phyloP scores from a whole-genome alignment of 192 early-diverging fungal species.

The Chytriomyces sp. region DNA sequence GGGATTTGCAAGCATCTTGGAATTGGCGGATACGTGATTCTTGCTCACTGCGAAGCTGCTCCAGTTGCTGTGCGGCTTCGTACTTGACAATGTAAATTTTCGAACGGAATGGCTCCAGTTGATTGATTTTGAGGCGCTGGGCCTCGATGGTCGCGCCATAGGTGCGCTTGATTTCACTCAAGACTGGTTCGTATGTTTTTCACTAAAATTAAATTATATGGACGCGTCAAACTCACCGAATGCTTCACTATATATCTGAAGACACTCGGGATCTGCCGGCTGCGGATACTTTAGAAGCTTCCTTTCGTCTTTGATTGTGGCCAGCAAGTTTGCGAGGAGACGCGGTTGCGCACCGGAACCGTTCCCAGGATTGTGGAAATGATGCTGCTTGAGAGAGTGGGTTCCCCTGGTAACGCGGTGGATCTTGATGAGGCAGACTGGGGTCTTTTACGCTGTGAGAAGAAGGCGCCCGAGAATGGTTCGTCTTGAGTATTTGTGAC shows the following conservation, averaged over 20 bases:
- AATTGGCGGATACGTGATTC: not conserved
- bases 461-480: not conserved
- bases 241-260: constrained; percentile 54
- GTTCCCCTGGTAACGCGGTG: not conserved
- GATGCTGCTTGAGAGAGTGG: not conserved
- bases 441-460: not conserved
- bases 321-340: not conserved
- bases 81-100: constrained; percentile 46
- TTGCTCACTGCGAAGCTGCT: constrained; percentile 28
- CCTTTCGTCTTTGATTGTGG: constrained; percentile 16
- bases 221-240: constrained; percentile 47
- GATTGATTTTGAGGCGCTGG: constrained; percentile 37
- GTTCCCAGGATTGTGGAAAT: not conserved
- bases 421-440: not conserved
- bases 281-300: constrained; percentile 22
- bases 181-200: constrained; percentile 57
- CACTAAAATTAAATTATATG: no score
- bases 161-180: constrained; percentile 61
- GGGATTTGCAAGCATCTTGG: not conserved
- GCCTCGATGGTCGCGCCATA: constrained; percentile 52
- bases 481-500: constrained; percentile 1
- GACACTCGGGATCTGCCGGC: constrained; percentile 39
- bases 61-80: constrained; percentile 47
- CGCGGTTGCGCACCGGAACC: constrained; percentile 18
- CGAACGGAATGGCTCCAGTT: constrained; percentile 40